A percentile compares a stretch with the other conserved stretches of the same genome.
Conservation (phyloP, 495 filamentous ascomycete genomes). For the Penicillium atrosanguineum region DNA sequence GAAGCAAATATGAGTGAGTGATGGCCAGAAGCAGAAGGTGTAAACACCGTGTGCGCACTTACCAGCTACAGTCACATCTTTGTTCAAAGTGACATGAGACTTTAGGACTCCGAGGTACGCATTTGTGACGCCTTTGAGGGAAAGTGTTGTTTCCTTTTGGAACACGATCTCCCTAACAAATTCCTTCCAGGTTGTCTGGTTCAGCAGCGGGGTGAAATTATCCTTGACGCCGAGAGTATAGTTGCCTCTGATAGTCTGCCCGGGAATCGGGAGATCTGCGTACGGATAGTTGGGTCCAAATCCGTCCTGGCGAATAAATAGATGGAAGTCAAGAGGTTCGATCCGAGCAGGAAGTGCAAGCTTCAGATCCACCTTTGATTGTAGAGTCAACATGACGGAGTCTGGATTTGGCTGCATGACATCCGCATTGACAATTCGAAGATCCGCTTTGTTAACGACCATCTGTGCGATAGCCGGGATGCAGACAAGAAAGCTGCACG, state of each 20-base stretch:
- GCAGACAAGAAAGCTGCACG: conserved; percentile 33
- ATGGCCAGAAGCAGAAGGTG: not conserved
- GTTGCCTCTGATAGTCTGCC: conserved; percentile 30
- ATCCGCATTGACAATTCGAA: conserved; percentile 31
- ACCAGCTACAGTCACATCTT: conserved; percentile 33
- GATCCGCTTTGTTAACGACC: conserved; percentile 34
- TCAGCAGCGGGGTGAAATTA: conserved; percentile 22
- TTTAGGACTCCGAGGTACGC: conserved; percentile 33
- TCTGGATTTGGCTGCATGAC: conserved; percentile 32
- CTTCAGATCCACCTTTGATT: conserved; percentile 34
- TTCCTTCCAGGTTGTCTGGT: conserved; percentile 26
- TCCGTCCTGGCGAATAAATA: conserved; percentile 28
- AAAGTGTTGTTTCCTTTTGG: conserved; percentile 24
- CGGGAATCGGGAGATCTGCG: conserved; percentile 22
- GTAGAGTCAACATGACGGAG: conserved; percentile 29
- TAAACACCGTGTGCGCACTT: not conserved
- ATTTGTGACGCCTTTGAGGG: conserved; percentile 25
- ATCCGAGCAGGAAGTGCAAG: conserved; percentile 32
- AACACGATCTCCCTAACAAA: conserved; percentile 32
- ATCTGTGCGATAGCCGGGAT: conserved; percentile 43
- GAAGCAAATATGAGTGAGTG: not conserved
- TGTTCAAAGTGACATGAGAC: conserved; percentile 30
- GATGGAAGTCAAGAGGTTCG: conserved; percentile 26
- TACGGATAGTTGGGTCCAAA: conserved; percentile 26
- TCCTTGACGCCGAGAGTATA: conserved; percentile 29